These are phyloP conservation scores for Microstegium vimineum DNA, from an alignment of 176 grass and related monocot genomes.

Conservation along the genomic window DNA sequence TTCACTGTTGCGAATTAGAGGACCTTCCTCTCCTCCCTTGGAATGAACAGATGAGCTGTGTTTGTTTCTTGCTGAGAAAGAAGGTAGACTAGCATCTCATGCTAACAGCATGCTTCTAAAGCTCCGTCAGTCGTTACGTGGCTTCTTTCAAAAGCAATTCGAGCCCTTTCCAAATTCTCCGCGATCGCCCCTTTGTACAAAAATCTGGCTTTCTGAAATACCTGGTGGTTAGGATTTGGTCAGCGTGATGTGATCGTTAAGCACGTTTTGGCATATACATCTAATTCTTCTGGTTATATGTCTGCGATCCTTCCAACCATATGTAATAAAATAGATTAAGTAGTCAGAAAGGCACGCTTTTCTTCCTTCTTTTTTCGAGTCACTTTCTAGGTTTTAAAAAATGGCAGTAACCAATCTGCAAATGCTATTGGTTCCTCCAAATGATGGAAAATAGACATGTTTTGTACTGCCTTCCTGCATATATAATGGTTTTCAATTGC, in stretches of 20 bases:
- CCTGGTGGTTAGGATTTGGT: conserved; percentile 36
- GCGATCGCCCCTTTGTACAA: not conserved
- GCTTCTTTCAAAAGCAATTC: not conserved
- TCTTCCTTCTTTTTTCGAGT: conserved; percentile 8
- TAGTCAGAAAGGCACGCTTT: not conserved
- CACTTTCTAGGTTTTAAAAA: conserved; percentile 17
- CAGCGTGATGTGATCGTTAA: conserved; percentile 21
- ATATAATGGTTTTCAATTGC: not conserved
- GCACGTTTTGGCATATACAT: not conserved
- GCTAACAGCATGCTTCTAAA: not conserved
- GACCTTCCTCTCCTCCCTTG: not conserved
- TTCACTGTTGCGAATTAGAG: not conserved
- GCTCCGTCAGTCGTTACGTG: not conserved
- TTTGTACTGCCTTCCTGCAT: not conserved
- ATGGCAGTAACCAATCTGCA: not conserved
- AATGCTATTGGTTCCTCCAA: not conserved
- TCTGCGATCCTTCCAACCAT: conserved; percentile 10
- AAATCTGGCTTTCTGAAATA: conserved; percentile 21
- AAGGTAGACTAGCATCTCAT: not conserved
- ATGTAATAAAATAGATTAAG: not conserved
- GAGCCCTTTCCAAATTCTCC: not conserved
- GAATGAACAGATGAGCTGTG: not conserved
- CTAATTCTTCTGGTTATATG: conserved; percentile 15
- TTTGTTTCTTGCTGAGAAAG: conserved; percentile 9
- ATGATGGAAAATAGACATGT: conserved; percentile 2